These are phyloP conservation scores for Chalaropsis thielavioides DNA, from an alignment of 2,329 filamentous ascomycete species.

Conservation along the genomic window DNA sequence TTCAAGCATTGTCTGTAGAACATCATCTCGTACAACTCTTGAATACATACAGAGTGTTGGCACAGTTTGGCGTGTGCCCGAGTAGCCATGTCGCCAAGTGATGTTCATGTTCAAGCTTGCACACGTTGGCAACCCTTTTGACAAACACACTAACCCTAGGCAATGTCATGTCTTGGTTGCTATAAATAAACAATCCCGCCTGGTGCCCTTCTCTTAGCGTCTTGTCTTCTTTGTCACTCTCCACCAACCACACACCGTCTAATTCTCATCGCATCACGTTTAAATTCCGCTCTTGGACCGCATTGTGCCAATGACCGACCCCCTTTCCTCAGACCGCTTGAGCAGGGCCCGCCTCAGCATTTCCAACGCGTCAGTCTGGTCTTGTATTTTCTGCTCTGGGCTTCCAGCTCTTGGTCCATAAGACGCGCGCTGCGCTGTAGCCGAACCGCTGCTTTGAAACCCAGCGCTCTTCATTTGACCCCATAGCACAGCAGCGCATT, in stretches of 20 bases:
- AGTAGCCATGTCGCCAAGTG: neutral
- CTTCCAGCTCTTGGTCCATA: neutral
- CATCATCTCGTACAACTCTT: slow-evolving; percentile 2
- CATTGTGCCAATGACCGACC: no score
- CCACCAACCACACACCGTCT: slow-evolving; percentile 7
- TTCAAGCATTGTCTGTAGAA: slow-evolving; percentile 8
- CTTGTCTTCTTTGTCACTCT: neutral
- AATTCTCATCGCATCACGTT: slow-evolving; percentile 6
- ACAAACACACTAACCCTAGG: no score
- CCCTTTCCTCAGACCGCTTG: no score
- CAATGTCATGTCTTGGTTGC: no score
- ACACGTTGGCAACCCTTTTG: no score
- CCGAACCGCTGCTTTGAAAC: slow-evolving; percentile 13
- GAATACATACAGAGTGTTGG: slow-evolving; percentile 8
- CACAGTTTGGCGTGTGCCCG: neutral
- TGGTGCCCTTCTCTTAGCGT: neutral
- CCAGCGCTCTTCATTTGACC: slow-evolving; percentile 11
- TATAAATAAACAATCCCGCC: no score
- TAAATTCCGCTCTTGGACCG: neutral
- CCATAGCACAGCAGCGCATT: neutral
- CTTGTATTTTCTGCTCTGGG: neutral
- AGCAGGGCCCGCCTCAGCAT: neutral
- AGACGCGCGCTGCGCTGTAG: neutral
- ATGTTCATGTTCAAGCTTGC: neutral
- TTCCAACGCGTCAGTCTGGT: neutral